Base-by-base conservation (phyloP, 1,284 basidiomycete genomes). In the Anthracocystis walkeri region DNA sequence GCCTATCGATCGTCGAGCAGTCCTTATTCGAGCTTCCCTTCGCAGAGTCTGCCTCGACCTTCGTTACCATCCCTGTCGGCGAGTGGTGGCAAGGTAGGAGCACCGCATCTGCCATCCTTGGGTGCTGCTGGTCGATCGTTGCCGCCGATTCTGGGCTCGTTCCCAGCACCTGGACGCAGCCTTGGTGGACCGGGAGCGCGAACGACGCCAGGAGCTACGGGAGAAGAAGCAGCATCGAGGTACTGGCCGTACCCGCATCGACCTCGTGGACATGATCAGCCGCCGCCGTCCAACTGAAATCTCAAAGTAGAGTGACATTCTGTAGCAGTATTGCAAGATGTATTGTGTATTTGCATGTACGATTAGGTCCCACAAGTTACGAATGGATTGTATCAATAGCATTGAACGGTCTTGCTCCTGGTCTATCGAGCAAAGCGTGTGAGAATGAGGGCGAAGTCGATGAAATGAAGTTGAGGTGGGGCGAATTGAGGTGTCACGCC, bases 21-120 rank as follows among this genome's bases (percentile, higher is more conserved):
- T 38, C 57, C 73, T 14, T 75, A 75, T 54, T 66, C 73, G 49
- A 68, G 55, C 58, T 75, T 65, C 49, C 66, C 72, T 16, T 75
- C 67, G 57, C 73, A 70, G 50, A 75, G 63, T 38, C 51, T 70
- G 46, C 73, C 66, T n/a, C 59, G 66, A 45, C 73, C 73, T 3
- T 66, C 67, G 10, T 29, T 71, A 44, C 73, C 73, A 4, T 71
- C 69, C 7, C 51, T 77, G 6, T 65, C 65, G 21, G 55, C 68
- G 21, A 49, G 58, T 21, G 60, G 51, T 4, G 56, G 40, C 4
- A 67, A 64, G n/a, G 58, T 50, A 16, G 74, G 58, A 33, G 68
- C 61, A 18, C 63, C 64, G n/a, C 59, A 70, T 50, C 60, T 75
- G 57, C 66, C 74, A 14, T 65, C 69, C 1, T 23, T 73, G 35